These are phyloP conservation scores for Elsinoe batatas DNA, from an alignment of 2,329 filamentous ascomycete genomes.

Conservation along the genomic window DNA sequence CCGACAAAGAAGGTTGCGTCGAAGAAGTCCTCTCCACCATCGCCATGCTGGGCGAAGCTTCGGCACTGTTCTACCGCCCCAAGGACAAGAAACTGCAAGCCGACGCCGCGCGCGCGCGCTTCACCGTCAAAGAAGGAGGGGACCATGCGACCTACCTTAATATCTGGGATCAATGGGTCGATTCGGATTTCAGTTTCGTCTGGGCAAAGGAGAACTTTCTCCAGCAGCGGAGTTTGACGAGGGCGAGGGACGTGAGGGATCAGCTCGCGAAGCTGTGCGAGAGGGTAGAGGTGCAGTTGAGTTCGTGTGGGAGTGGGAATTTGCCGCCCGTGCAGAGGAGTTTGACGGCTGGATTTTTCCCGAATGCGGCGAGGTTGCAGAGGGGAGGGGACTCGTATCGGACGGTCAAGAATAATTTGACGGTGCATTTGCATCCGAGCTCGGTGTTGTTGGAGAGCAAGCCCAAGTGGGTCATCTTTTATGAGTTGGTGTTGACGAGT, in stretches of 20 bases:
- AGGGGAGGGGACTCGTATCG: conserved; percentile 79
- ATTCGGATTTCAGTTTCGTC: conserved; percentile 75
- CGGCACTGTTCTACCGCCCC: conserved; percentile 82
- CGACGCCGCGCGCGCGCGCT: conserved; percentile 78
- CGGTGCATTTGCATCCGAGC: conserved; percentile 84
- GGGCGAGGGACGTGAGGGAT: conserved; percentile 83
- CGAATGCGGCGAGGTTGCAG: conserved; percentile 77
- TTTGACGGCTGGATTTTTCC: conserved; percentile 86
- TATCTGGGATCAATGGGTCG: conserved; percentile 92
- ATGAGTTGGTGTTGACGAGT: conserved; percentile 68
- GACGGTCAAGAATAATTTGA: conserved; percentile 81
- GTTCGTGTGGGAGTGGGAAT: conserved; percentile 61
- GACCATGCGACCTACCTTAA: conserved; percentile 84
- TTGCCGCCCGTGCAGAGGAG: conserved; percentile 74
- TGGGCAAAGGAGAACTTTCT: conserved; percentile 92
- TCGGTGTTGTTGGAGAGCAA: conserved; percentile 69
- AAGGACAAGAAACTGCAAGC: conserved; percentile 97
- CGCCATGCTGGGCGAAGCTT: conserved; percentile 85
- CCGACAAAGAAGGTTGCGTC: conserved; percentile 83
- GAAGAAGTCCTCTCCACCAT: conserved; percentile 88
- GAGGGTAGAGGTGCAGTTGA: conserved; percentile 68
- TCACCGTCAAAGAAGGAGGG: conserved; percentile 82
- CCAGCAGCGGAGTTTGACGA: conserved; percentile 78
- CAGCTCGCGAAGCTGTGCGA: conserved; percentile 90
- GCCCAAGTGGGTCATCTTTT: conserved; percentile 82